These are phyloP conservation scores for Fusarium redolens DNA, from an alignment of 2,329 filamentous ascomycete genomes.

Conservation along the genomic window DNA sequence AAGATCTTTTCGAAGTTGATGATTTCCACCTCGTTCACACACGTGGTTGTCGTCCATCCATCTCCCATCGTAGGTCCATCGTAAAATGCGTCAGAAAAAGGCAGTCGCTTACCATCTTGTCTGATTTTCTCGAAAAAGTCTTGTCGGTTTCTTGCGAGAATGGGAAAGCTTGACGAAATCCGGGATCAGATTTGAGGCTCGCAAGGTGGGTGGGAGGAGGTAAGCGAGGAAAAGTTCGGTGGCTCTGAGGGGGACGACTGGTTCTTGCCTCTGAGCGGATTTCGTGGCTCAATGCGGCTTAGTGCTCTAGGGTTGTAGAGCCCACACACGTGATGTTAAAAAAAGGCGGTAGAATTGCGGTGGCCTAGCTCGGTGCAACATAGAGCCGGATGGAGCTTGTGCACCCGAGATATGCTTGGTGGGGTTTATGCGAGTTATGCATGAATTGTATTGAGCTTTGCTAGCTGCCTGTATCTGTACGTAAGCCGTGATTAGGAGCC, in stretches of 20 bases:
- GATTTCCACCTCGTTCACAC: slow-evolving; percentile 35
- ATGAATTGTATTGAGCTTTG: slow-evolving; percentile 15
- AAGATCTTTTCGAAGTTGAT: slow-evolving; percentile 15
- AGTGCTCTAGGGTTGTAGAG: slow-evolving; percentile 54
- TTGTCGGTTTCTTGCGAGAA: slow-evolving; percentile 60
- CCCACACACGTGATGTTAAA: slow-evolving; percentile 53
- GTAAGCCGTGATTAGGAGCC: slow-evolving; percentile 30
- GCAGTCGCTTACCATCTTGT: slow-evolving; percentile 75
- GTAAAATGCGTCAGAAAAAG: slow-evolving; percentile 30
- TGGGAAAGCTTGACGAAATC: slow-evolving; percentile 64
- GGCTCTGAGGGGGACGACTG: slow-evolving; percentile 50
- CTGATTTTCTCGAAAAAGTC: slow-evolving; percentile 61
- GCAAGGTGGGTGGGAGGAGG: slow-evolving; percentile 60
- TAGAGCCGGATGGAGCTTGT: slow-evolving; percentile 36
- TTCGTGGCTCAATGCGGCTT: slow-evolving; percentile 52
- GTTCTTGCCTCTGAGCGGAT: slow-evolving; percentile 52
- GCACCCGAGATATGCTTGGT: slow-evolving; percentile 22
- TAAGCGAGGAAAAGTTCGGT: slow-evolving; percentile 63
- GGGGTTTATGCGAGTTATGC: slow-evolving; percentile 41
- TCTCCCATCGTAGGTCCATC: slow-evolving; percentile 38
- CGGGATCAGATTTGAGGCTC: slow-evolving; percentile 67
- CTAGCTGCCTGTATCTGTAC: neutral
- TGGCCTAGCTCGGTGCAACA: slow-evolving; percentile 40
- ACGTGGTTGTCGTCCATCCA: slow-evolving; percentile 33
- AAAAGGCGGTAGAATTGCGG: neutral